phyloP scores from a whole-genome alignment of 2,329 filamentous ascomycete species.

The Paradendryphiella salina region DNA sequence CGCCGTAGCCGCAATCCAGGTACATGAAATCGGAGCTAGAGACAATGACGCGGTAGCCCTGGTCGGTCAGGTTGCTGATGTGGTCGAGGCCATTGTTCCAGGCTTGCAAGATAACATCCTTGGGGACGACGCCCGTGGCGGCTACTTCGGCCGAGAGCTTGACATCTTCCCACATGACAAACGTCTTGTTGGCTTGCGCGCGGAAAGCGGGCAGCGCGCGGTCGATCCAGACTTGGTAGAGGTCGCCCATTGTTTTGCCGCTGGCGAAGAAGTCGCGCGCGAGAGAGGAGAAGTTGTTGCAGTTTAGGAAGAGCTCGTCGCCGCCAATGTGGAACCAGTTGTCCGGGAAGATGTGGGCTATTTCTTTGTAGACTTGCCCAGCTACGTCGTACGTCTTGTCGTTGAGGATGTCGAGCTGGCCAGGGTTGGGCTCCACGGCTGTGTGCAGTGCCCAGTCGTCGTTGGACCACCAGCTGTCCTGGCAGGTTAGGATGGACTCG shows the following conservation, averaged over 20 bases:
- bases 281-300: slow-evolving; percentile 60
- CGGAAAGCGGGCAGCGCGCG: slow-evolving; percentile 57
- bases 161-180: slow-evolving; percentile 64
- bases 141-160: slow-evolving; percentile 48
- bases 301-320: slow-evolving; percentile 59
- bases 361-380: slow-evolving; percentile 58
- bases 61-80: slow-evolving; percentile 55
- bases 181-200: slow-evolving; percentile 51
- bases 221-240: slow-evolving; percentile 60
- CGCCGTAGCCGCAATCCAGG: slow-evolving; percentile 60
- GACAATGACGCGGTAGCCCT: slow-evolving; percentile 60
- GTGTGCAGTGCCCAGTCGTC: slow-evolving; percentile 60
- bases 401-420: slow-evolving; percentile 60
- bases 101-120: slow-evolving; percentile 57
- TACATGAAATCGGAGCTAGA: slow-evolving; percentile 61
- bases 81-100: slow-evolving; percentile 60
- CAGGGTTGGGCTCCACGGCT: slow-evolving; percentile 60
- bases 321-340: slow-evolving; percentile 61
- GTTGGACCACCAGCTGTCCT: slow-evolving; percentile 64
- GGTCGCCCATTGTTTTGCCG: slow-evolving; percentile 56
- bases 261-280: slow-evolving; percentile 56
- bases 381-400: slow-evolving; percentile 60
- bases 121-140: slow-evolving; percentile 54
- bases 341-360: slow-evolving; percentile 56
- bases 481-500: slow-evolving; percentile 59